Evolutionary conservation across 176 grass and related monocot species (phyloP), one percentile per base, ranked within the genome.

Genomic region (Oropetium thomaeum): DNA sequence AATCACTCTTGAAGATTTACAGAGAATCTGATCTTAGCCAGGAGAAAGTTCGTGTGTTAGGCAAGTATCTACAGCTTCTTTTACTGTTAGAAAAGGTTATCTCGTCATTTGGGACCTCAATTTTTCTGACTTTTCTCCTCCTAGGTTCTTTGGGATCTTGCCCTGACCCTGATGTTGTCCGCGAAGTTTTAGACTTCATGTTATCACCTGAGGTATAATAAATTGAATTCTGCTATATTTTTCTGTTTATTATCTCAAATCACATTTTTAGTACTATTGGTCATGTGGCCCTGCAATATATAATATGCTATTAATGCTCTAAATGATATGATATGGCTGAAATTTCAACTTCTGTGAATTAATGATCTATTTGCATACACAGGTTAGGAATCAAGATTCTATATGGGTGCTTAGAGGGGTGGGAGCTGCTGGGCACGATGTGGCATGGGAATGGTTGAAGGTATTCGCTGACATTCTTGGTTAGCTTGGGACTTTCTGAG

Each of bases 381-480:
- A 98, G 95, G 95, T 98, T 60, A 90, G 95, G 70, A 93, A 89
- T 70, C 95, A 98, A 63, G 95, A 98, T 58, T 85, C 79, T 4
- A 71, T 98, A 64, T 68, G 78, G 54, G 84, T 92, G 51, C 86
- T 98, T 59, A 82, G 52, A 68, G 95, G 91, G 81, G 81, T 98
- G 30, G 85, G 71, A 17, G 68, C 81, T 27, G 81, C 54, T 33
- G 90, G 70, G 65, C 83, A 92, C 9, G 91, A 94, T 30, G 74
- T 87, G 63, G 90, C 95, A 63, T 98, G 95, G 95, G 67, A 82
- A 66, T 98, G 95, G 95, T 31, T 98, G 39, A 98, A 93, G 95
- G 95, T 98, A 93, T 58, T 33, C 19, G 62, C n/a, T 57, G 57
- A 15, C 10, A 15, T 29, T 42, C 19, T 57, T 34, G 7, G 58